Base-by-base conservation (phyloP, 1,284 basidiomycete genomes). In the Tetrapyrgos nigripes region DNA sequence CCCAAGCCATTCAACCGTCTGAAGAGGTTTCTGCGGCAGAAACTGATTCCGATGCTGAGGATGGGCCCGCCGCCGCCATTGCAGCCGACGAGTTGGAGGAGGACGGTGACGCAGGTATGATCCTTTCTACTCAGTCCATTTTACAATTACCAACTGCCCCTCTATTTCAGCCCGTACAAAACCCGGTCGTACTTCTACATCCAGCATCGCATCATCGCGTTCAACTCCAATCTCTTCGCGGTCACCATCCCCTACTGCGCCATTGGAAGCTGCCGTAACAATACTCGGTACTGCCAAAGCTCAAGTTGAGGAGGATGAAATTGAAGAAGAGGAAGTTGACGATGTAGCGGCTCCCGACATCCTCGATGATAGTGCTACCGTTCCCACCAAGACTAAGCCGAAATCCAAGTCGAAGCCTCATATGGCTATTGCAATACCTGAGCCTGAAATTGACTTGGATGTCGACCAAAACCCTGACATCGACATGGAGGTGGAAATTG, bases 231-330 rank as follows among this genome's bases (percentile, higher is more conserved):
- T n/a, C 17, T 40, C 37, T 40, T 40, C 37, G 5, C 37, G 37
- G 19, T 40, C 37, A 40, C 37, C 37, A 17, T 40, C 37, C 17
- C 37, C 37, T 8, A 17, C 37, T 40, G 4, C 13, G 37, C 27
- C 13, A 55, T 23, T 40, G 43, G n/a, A 54, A 26, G 24, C 23
- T 14, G 31, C 11, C 51, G 28, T 48, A 33, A 47, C 45, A 28
- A 43, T 19, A 44, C 13, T 48, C 43, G 46, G 43, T 37, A 55
- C 49, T 37, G 62, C 28, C 9, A 28, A 31, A 37, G 62, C 68
- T 37, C 69, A 72, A 23, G 73, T 74, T 40, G 69, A 70, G 19
- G 72, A 71, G 44, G 57, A 66, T 13, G 63, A 62, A 28, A 62
- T 47, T 17, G 62, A 64, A 26, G 64, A 57, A n/a, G 63, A 68